Evolutionary conservation across 116 monocot species (phyloP).

Genomic region (Phalaenopsis hybrid): DNA sequence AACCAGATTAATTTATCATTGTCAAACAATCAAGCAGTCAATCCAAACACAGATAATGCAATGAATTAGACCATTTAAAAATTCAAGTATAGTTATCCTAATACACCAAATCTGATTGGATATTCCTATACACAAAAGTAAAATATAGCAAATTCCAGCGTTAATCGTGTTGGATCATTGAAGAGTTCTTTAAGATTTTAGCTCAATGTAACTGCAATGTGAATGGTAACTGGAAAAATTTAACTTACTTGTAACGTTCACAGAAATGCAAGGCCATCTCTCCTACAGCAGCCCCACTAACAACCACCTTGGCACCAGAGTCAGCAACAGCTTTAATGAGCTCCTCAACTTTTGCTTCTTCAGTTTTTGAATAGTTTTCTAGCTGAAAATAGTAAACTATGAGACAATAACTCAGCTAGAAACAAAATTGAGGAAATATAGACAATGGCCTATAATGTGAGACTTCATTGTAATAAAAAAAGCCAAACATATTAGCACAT

Average conservation of each 20-base stretch:
- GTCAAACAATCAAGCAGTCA: not conserved
- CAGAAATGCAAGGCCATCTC: constrained; percentile 99
- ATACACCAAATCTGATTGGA: not conserved
- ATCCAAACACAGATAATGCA: too few species aligned
- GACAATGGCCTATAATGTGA: not conserved
- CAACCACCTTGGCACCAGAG: constrained; percentile 92
- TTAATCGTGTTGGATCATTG: not conserved
- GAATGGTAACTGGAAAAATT: constrained; percentile 4
- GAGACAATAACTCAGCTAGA: not conserved
- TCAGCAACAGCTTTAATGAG: constrained; percentile 95
- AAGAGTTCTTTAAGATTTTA: not conserved
- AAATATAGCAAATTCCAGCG: not conserved
- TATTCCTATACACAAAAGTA: not conserved
- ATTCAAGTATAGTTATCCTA: not conserved
- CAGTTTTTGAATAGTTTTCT: constrained; percentile 94
- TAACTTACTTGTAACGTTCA: constrained; percentile 88
- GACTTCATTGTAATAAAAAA: not conserved
- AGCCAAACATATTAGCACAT: not conserved
- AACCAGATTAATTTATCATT: not conserved
- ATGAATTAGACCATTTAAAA: not conserved
- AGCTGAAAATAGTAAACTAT: constrained; percentile 41
- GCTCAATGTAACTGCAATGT: not conserved
- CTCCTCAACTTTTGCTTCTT: constrained; percentile 98
- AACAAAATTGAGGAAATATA: not conserved
- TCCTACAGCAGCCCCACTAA: constrained; percentile 94